These are phyloP conservation scores for Lecanicillium sp. DNA, from an alignment of 2,329 filamentous ascomycete species.

Conservation along the genomic window DNA sequence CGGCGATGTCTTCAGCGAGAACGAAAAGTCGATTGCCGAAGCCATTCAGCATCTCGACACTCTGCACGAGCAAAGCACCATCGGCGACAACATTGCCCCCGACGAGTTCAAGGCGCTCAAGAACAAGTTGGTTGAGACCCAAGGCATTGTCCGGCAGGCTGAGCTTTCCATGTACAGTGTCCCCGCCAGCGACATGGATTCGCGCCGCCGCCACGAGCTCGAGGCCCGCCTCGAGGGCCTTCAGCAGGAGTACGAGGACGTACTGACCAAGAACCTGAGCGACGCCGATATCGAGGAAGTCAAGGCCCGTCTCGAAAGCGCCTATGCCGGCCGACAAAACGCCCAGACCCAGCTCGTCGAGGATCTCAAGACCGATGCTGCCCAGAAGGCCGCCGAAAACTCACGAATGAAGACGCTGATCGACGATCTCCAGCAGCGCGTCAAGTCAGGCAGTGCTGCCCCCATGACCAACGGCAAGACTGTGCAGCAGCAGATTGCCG, in stretches of 20 bases:
- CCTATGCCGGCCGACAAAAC: conserved; percentile 69
- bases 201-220: conserved; percentile 66
- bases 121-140: conserved; percentile 76
- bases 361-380: conserved; percentile 69
- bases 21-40: conserved; percentile 77
- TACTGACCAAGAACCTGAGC: conserved; percentile 72
- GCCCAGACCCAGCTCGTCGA: conserved; percentile 67
- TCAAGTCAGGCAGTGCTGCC: conserved; percentile 54
- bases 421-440: conserved; percentile 69
- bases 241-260: conserved; percentile 77
- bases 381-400: conserved; percentile 75
- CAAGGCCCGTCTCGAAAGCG: conserved; percentile 70
- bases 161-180: conserved; percentile 76
- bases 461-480: conserved; percentile 79
- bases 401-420: conserved; percentile 73
- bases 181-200: conserved; percentile 56
- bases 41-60: conserved; percentile 79
- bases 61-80: conserved; percentile 68
- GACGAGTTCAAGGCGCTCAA: conserved; percentile 76
- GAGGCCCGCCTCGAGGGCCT: conserved; percentile 68
- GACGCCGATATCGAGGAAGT: conserved; percentile 78
- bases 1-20: conserved; percentile 86
- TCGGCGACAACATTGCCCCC: conserved; percentile 72
- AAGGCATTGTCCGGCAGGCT: conserved; percentile 87
- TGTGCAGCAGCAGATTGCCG: conserved; percentile 93